Conservation (phyloP, 129 eudicot species). For the Flaveria sonorensis region DNA sequence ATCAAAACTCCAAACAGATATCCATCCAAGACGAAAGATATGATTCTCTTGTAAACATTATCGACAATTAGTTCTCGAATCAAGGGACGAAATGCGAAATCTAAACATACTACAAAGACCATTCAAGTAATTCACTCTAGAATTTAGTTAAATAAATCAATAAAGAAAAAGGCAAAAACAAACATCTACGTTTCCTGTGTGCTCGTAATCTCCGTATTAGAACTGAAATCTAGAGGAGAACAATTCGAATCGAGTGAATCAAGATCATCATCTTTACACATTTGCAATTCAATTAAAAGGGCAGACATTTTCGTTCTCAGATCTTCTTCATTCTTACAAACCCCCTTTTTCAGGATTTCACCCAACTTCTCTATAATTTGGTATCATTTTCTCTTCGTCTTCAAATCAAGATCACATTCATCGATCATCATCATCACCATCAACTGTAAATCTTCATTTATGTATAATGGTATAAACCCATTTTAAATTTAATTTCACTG, state of each 20-base stretch:
- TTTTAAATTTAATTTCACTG: background rate
- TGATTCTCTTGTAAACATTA: too few relatives aligned
- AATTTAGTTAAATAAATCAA: background rate
- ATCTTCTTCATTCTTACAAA: slow-evolving; percentile 23
- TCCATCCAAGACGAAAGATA: too few relatives aligned
- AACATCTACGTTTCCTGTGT: slow-evolving; percentile 5
- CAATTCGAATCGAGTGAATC: slow-evolving; percentile 28
- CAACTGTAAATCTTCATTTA: too few relatives aligned
- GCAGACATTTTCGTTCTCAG: slow-evolving; percentile 14
- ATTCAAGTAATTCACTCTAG: background rate
- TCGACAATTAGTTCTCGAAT: too few relatives aligned
- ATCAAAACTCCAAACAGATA: too few relatives aligned
- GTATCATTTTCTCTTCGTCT: slow-evolving; percentile 10
- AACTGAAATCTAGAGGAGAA: slow-evolving; percentile 47
- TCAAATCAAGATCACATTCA: slow-evolving; percentile 29
- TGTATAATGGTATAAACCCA: background rate
- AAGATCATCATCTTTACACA: slow-evolving; percentile 38
- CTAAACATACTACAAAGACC: too few relatives aligned
- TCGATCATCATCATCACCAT: slow-evolving; percentile 18
- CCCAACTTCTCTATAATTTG: slow-evolving; percentile 15
- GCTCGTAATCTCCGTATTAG: slow-evolving; percentile 38
- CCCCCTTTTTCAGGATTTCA: slow-evolving; percentile 26
- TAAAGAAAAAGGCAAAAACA: background rate
- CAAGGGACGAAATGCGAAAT: too few relatives aligned
- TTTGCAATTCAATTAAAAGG: slow-evolving; percentile 13